Conservation (phyloP, 768 basidiomycete species). For the Pilatotrama ljubarskyi region DNA sequence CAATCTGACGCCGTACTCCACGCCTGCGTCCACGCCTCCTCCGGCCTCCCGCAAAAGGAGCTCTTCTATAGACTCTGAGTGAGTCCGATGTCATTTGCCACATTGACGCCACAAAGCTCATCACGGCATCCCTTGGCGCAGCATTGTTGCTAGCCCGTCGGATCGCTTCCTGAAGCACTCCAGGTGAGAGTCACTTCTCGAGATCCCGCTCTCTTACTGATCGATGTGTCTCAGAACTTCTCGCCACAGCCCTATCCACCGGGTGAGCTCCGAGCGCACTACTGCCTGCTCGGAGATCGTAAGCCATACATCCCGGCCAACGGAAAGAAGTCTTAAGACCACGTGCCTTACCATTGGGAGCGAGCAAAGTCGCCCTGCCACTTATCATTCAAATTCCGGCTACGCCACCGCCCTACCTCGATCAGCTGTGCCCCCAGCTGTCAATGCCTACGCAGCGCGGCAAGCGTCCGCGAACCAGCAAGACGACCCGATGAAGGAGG, state of each 20-base stretch:
- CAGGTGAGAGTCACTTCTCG: conserved; percentile 4
- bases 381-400: conserved; percentile 13
- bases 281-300: background rate
- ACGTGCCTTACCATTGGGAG: background rate
- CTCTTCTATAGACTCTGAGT: conserved; percentile 21
- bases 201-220: background rate
- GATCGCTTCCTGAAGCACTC: conserved; percentile 19
- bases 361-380: background rate
- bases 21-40: conserved; percentile 5
- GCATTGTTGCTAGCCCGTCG: conserved; percentile 12
- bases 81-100: background rate
- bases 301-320: background rate
- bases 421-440: conserved; percentile 4
- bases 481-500: conserved; percentile 2
- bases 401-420: background rate
- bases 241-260: background rate
- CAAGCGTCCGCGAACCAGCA: conserved; percentile 5
- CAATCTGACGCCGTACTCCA: background rate
- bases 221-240: background rate
- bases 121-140: background rate
- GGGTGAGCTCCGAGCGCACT: background rate
- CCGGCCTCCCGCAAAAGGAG: conserved; percentile 13
- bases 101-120: background rate
- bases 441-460: background rate
- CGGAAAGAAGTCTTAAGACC: background rate